A percentile compares a stretch with the other conserved stretches of the same genome.
Evolutionary conservation across 2,329 filamentous ascomycete genomes (phyloP).

Genomic region (Exophiala alcalophila): DNA sequence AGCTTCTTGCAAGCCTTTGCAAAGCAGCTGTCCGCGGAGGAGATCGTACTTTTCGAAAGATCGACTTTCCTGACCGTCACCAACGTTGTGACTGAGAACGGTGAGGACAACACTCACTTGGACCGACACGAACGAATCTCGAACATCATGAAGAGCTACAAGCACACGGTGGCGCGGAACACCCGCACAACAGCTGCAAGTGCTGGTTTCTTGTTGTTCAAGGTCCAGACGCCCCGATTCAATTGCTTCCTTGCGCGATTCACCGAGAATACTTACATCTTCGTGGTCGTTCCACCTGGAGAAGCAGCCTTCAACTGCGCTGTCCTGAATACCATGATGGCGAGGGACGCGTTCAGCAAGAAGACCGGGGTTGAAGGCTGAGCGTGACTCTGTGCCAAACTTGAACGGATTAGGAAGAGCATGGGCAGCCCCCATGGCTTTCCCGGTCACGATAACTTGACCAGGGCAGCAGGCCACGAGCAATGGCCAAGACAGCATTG

Average conservation of each 20-base stretch:
- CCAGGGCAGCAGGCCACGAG: too few relatives aligned
- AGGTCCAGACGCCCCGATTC: conserved; percentile 61
- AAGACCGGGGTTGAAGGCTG: conserved; percentile 30
- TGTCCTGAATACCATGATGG: conserved; percentile 84
- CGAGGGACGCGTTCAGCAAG: conserved; percentile 74
- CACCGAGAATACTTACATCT: conserved; percentile 95
- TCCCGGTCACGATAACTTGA: too few relatives aligned
- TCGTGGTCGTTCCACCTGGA: conserved; percentile 84
- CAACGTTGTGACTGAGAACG: conserved; percentile 61
- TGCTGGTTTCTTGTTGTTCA: conserved; percentile 46
- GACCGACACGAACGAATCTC: conserved; percentile 93
- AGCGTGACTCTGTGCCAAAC: too few relatives aligned
- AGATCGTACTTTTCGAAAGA: conserved; percentile 90
- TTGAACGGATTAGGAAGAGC: too few relatives aligned
- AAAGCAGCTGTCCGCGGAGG: conserved; percentile 83
- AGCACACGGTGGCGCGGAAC: conserved; percentile 63
- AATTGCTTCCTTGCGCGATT: conserved; percentile 94
- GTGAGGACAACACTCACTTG: conserved; percentile 71
- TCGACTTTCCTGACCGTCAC: conserved; percentile 97
- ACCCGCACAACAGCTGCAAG: conserved; percentile 44
- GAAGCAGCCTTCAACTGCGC: conserved; percentile 90
- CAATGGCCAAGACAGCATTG: too few relatives aligned
- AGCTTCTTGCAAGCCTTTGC: conserved; percentile 78
- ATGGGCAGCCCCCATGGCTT: too few relatives aligned
- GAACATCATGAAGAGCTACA: conserved; percentile 98